Conservation (phyloP, 495 filamentous ascomycete genomes). For the Platismatia glauca region DNA sequence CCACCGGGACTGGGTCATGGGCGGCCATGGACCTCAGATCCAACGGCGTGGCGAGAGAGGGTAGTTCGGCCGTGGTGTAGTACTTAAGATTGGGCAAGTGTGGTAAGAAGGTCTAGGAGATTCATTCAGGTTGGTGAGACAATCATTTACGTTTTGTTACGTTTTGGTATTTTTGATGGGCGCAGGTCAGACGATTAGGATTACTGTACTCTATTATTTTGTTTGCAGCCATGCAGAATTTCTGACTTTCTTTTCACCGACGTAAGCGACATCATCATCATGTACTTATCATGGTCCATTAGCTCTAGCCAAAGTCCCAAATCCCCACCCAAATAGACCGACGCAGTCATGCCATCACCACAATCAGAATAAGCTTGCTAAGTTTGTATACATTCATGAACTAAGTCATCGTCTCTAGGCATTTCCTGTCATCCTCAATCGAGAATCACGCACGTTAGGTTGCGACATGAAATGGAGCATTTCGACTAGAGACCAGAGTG, state of each 20-base stretch:
- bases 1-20: constrained; percentile 27
- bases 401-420: constrained; percentile 5
- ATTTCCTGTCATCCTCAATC: background rate
- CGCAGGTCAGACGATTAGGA: background rate
- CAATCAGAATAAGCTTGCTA: background rate
- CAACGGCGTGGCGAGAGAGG: constrained; percentile 19
- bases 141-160: background rate
- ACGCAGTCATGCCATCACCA: background rate
- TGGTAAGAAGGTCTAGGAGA: background rate
- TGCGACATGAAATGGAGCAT: background rate
- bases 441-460: too few relatives aligned
- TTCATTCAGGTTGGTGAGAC: background rate
- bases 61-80: constrained; percentile 14
- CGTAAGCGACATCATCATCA: too few relatives aligned
- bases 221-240: constrained; percentile 7
- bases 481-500: background rate
- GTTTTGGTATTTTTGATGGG: background rate
- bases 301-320: background rate
- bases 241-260: background rate
- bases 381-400: background rate
- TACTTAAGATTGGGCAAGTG: background rate
- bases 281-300: background rate
- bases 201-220: too few relatives aligned
- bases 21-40: constrained; percentile 28
- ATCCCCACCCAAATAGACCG: background rate